A percentile compares a stretch with the other conserved stretches of the same genome.
These are phyloP conservation scores for Phaseolus coccineus DNA, from an alignment of 331 rosid genomes.

Conservation along the genomic window DNA sequence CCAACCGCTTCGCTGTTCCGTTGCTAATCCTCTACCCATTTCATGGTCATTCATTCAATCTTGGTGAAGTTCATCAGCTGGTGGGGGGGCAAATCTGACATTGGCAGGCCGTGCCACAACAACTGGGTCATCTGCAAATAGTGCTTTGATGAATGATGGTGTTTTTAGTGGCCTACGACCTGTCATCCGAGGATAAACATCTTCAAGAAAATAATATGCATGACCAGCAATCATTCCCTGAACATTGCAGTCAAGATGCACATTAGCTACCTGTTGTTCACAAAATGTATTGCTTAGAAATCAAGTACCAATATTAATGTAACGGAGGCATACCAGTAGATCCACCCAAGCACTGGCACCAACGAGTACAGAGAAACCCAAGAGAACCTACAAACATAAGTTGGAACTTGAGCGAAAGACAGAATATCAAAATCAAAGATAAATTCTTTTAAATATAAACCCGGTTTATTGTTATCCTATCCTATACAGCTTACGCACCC, in stretches of 20 bases:
- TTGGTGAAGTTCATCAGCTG: constrained; percentile 69
- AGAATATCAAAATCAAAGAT: background rate
- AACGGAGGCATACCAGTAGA: constrained; percentile 68
- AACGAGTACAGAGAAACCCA: constrained; percentile 93
- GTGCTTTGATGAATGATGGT: constrained; percentile 83
- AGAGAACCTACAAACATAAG: constrained; percentile 72
- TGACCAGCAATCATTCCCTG: constrained; percentile 99
- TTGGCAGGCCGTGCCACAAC: constrained; percentile 79
- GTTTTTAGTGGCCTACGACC: constrained; percentile 89
- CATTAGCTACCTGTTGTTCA: constrained; percentile 21
- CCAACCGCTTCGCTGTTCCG: constrained; percentile 41
- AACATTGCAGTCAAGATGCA: constrained; percentile 15
- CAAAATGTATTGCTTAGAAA: constrained; percentile 5
- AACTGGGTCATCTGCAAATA: constrained; percentile 88
- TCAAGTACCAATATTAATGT: constrained; percentile 18
- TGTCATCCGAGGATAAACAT: constrained; percentile 93
- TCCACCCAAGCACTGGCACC: constrained; percentile 99
- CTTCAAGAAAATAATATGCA: constrained; percentile 94
- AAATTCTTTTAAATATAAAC: background rate
- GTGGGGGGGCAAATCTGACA: constrained; percentile 86
- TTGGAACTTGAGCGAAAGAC: background rate
- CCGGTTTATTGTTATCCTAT: constrained; percentile 7
- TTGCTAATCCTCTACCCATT: constrained; percentile 10
- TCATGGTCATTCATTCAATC: constrained; percentile 52
- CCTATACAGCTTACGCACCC: constrained; percentile 67